A percentile compares a stretch with the other conserved stretches of the same genome.
Evolutionary conservation across 1,284 basidiomycete genomes (phyloP).

Genomic region (Microbotryum intermedium): DNA sequence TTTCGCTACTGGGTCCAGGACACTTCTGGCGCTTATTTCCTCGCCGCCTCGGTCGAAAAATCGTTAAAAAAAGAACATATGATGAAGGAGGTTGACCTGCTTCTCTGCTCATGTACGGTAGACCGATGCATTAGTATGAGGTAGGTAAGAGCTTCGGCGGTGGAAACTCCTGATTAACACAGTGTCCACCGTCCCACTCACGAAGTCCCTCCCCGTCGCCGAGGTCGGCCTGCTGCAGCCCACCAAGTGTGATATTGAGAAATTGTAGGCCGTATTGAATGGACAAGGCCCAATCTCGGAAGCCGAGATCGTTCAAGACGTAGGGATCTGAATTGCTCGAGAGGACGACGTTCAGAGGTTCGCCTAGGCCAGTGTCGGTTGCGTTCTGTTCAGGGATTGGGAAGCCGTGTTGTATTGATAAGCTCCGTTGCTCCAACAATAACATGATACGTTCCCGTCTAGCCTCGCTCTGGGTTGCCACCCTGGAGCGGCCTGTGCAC

Average conservation of each 20-base stretch:
- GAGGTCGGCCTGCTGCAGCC: constrained; percentile 63
- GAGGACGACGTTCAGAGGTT: constrained; percentile 81
- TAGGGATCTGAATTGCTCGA: constrained; percentile 65
- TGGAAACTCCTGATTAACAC: too few species aligned
- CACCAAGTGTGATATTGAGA: constrained; percentile 65
- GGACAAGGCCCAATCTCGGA: constrained; percentile 9
- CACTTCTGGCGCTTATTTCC: too few species aligned
- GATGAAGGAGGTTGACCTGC: constrained; percentile 65
- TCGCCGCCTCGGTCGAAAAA: too few species aligned
- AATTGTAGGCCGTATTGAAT: constrained; percentile 51
- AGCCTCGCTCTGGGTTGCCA: too few species aligned
- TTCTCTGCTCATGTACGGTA: constrained; percentile 55
- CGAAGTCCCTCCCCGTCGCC: constrained; percentile 70
- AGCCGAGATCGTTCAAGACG: constrained; percentile 57
- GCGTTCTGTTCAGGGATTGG: constrained; percentile 6
- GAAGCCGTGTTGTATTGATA: background rate
- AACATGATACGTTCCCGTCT: too few species aligned
- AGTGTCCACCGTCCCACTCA: too few species aligned
- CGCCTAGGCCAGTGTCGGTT: constrained; percentile 54
- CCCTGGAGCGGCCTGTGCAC: background rate
- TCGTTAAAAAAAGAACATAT: constrained; percentile 72
- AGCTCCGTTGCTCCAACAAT: background rate
- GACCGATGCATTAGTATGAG: background rate
- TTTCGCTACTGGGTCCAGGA: too few species aligned
- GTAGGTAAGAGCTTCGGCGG: too few species aligned